These are phyloP conservation scores for Aspergillus chevalieri DNA, from an alignment of 2,329 filamentous ascomycete species.

Conservation along the genomic window DNA sequence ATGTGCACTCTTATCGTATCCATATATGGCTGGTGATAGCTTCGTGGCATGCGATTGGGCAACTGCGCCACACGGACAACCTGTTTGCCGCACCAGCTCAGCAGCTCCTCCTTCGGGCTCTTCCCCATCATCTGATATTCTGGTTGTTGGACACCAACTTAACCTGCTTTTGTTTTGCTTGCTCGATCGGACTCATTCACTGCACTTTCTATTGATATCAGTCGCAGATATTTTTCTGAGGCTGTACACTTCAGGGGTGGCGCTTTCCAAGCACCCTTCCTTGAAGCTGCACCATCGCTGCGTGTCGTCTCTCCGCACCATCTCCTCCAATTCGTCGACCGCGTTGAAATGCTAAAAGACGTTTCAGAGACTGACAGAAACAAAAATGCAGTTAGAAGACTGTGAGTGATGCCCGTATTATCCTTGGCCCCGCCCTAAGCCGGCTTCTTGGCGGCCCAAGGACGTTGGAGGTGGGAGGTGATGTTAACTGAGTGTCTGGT, in stretches of 20 bases:
- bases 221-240: background rate
- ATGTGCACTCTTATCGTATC: constrained; percentile 3
- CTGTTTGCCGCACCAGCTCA: background rate
- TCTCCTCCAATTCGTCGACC: constrained; percentile 12
- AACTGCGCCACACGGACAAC: constrained; percentile 5
- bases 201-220: background rate
- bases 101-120: background rate
- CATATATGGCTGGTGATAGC: background rate
- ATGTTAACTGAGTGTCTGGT: constrained; percentile 15
- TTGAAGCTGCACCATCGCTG: constrained; percentile 21
- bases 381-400: constrained; percentile 82
- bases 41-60: background rate
- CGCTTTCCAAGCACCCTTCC: constrained; percentile 20
- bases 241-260: constrained; percentile 19
- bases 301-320: constrained; percentile 11
- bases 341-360: constrained; percentile 56
- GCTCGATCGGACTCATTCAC: constrained; percentile 1
- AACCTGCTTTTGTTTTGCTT: background rate
- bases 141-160: background rate
- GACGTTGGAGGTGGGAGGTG: constrained; percentile 1
- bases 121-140: background rate
- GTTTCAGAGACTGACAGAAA: constrained; percentile 62
- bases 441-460: background rate
- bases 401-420: constrained; percentile 51
- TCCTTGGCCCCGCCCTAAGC: background rate